phyloP scores from a whole-genome alignment of 208 protist genomes.

The Leishmania major region DNA sequence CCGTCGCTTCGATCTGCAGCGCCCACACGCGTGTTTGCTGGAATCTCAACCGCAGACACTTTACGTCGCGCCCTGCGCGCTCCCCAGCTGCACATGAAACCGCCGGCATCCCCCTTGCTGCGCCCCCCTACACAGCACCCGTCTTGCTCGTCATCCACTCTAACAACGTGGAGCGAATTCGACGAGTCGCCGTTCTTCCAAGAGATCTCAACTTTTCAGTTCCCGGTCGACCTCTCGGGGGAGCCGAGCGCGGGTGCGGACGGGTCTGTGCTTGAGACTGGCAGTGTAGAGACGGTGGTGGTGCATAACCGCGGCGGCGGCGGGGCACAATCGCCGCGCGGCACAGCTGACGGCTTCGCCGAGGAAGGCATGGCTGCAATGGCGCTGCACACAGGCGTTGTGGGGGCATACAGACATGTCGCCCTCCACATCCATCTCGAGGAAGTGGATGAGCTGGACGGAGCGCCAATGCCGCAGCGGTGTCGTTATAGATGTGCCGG shows the following conservation, averaged over 20 bases:
- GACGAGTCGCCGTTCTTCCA: not conserved
- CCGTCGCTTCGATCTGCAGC: not conserved
- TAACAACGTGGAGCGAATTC: not conserved
- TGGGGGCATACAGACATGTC: not conserved
- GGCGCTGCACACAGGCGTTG: not conserved
- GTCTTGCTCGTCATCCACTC: not conserved
- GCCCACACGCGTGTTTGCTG: conserved; percentile 20
- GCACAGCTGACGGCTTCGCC: not conserved
- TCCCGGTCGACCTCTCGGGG: not conserved
- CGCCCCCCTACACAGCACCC: not conserved
- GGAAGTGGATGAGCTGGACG: not conserved
- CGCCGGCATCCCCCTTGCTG: not conserved
- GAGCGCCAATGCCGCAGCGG: not conserved
- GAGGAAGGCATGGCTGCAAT: not conserved
- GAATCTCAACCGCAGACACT: conserved; percentile 9
- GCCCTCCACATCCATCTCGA: not conserved
- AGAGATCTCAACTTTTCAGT: not conserved
- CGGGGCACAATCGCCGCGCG: not conserved
- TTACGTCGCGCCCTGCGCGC: conserved; percentile 15
- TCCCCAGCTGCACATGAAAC: conserved; percentile 9
- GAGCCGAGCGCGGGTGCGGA: not conserved
- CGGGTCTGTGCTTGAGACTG: not conserved
- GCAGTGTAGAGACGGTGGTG: not conserved
- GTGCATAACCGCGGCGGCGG: not conserved
- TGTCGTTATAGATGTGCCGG: not conserved